Evolutionary conservation across 2,329 filamentous ascomycete genomes (phyloP), one percentile per base, ranked within the genome.

Genomic region (Orbilia blumenaviensis): DNA sequence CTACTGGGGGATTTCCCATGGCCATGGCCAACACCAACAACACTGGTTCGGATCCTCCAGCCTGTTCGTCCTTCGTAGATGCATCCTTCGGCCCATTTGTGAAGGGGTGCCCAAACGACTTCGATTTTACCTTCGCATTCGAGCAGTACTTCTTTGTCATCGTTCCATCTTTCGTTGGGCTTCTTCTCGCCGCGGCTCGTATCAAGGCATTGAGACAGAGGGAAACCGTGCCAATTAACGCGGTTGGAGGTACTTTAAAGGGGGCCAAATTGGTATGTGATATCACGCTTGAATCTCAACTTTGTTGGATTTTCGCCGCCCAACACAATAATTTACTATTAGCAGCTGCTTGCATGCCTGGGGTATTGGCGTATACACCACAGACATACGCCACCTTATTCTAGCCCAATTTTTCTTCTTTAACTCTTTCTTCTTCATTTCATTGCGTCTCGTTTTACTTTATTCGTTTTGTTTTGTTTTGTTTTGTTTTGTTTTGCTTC

Each of bases 91-190:
- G 67, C 5, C 67, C 67, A 6, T 23, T 66, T 12, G 21, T 72
- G n/a, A 48, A 48, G 27, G 67, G 60, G 21, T 72, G 67, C 27
- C 67, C 62, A 12, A 54, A 63, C 5, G 41, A 42, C n/a, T 74
- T 74, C 25, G 69, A 74, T 34, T 74, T 74, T 54, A 74, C 69
- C 1, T 62, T 74, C 9, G 63, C 69, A 4, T 74, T 74, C 27
- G 69, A 74, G 32, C 50, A 61, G 18, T 74, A 74, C n/a, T 62
- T 74, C 34, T 67, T 74, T 38, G 18, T 44, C 10, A 64, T 64
- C 21, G 34, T 36, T 14, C 69, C 69, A 16, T 66, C 61, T 12
- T 14, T 44, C 14, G 10, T 74, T 14, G 54, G 48, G 5, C 34
- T 74, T 18, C n/a, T 74, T 21, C 23, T 74, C 4, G 62, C 36